These are phyloP conservation scores for Pelargonium cotyledonis DNA, from an alignment of 441 rosid genomes.

Conservation along the genomic window DNA sequence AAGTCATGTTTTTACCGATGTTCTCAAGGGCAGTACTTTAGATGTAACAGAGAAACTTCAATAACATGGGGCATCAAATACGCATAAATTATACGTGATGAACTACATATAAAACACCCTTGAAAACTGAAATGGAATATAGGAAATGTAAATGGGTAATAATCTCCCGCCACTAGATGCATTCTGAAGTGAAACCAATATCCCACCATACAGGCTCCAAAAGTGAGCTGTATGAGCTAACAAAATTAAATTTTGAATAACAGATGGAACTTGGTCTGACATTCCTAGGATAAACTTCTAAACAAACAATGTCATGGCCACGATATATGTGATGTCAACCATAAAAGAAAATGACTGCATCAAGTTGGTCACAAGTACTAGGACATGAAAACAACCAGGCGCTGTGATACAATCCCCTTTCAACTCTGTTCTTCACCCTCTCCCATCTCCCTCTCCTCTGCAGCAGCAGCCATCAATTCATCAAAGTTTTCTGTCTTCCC, in stretches of 20 bases:
- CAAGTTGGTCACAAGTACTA: constrained; percentile 13
- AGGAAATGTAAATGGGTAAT: no score
- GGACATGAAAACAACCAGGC: constrained; percentile 18
- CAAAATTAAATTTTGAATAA: constrained; percentile 19
- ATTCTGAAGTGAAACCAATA: neutral
- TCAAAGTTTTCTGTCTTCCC: constrained; percentile 63
- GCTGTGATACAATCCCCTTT: constrained; percentile 15
- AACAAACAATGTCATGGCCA: constrained; percentile 3
- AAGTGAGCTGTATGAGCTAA: constrained; percentile 10
- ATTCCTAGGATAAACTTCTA: constrained; percentile 15
- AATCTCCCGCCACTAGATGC: neutral
- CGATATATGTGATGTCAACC: constrained; percentile 8
- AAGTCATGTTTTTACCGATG: no score
- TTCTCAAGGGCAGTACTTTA: no score
- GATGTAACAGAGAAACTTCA: no score
- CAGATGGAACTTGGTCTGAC: constrained; percentile 9
- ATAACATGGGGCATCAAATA: no score
- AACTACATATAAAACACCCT: no score
- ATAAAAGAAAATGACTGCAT: constrained; percentile 16
- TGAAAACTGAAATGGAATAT: no score
- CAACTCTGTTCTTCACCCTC: constrained; percentile 62
- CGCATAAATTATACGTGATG: no score
- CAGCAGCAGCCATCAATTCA: constrained; percentile 69
- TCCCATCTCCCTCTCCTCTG: constrained; percentile 55
- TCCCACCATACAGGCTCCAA: neutral